Evolutionary conservation across 179 eudicot genomes (phyloP), one percentile per base, ranked within the genome.

Genomic region (Spergularia azorica): DNA sequence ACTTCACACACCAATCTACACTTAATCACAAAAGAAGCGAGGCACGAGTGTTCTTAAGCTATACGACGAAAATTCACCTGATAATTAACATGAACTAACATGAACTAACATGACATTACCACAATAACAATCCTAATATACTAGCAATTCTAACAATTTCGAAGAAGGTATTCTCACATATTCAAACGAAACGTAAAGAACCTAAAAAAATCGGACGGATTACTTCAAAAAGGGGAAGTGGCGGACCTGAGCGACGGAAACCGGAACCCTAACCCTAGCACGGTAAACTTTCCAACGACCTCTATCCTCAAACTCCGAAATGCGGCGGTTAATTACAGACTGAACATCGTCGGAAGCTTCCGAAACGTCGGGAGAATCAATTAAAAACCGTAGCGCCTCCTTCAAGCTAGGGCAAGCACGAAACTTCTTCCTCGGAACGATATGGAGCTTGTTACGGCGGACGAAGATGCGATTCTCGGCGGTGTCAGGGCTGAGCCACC

Each of bases 231-330:
- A 26, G 32, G 32, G 32, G 2, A n/a, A 63, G 15, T 13, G 16
- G 1, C 17, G 8, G 13, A 82, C 97, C 82, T 81, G 85, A 5
- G 95, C 99, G 26, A 95, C 91, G 0, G 83, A 76, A 36, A 87
- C 67, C 50, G 99, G 99, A 82, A 91, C 92, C 84, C 90, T 83
- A 88, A 91, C 95, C 89, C 94, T 90, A 75, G 76, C 97, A 9
- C 64, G 79, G 15, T 91, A 97, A 77, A 89, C 75, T 77, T 90
- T 90, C 55, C 73, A 71, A 38, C 18, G 63, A 0, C 92, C 96
- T 64, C 76, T 74, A 20, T 87, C 88, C 0, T 94, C 92, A 70
- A 83, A 93, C 13, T 83, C 91, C 3, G 75, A 65, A 74, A 95
- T 75, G 11, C 90, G 82, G 17, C 70, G 71, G 46, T 59, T 72